phyloP scores from a whole-genome alignment of 2,329 filamentous ascomycete species.

The Fusarium liriodendri region DNA sequence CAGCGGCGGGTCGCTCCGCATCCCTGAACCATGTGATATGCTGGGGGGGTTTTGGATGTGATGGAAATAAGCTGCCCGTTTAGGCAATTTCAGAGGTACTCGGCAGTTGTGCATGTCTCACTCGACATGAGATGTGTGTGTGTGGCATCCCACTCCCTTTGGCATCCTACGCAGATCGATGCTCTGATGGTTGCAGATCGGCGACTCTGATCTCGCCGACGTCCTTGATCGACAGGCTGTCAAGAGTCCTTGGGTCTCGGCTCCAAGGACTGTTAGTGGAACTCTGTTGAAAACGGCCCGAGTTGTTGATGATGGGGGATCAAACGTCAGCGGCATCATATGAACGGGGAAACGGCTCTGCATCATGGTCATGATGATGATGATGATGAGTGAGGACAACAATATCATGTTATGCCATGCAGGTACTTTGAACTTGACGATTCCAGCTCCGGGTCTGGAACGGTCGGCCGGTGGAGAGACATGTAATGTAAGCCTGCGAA shows the following conservation, averaged over 20 bases:
- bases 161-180: conserved; percentile 3
- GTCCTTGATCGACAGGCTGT: conserved; percentile 23
- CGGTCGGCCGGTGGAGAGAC: conserved; percentile 10
- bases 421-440: background rate
- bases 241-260: background rate
- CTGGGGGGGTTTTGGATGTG: conserved; percentile 8
- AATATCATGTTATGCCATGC: conserved; percentile 9
- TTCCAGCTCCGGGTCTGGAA: conserved; percentile 9
- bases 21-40: conserved; percentile 28
- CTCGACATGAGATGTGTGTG: background rate
- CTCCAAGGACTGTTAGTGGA: conserved; percentile 19
- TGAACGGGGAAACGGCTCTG: background rate
- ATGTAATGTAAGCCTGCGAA: conserved; percentile 8
- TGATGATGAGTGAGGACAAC: background rate
- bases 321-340: conserved; percentile 25
- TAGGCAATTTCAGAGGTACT: conserved; percentile 19
- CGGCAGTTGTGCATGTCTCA: conserved; percentile 16
- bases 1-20: conserved; percentile 19
- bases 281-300: conserved; percentile 28
- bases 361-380: background rate
- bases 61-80: conserved; percentile 24
- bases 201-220: background rate
- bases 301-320: conserved; percentile 10
- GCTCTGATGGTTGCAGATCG: conserved; percentile 30
- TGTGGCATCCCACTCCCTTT: conserved; percentile 6